These are phyloP conservation scores for Trypethelium eluteriae DNA, from an alignment of 495 filamentous ascomycete genomes.

Conservation along the genomic window DNA sequence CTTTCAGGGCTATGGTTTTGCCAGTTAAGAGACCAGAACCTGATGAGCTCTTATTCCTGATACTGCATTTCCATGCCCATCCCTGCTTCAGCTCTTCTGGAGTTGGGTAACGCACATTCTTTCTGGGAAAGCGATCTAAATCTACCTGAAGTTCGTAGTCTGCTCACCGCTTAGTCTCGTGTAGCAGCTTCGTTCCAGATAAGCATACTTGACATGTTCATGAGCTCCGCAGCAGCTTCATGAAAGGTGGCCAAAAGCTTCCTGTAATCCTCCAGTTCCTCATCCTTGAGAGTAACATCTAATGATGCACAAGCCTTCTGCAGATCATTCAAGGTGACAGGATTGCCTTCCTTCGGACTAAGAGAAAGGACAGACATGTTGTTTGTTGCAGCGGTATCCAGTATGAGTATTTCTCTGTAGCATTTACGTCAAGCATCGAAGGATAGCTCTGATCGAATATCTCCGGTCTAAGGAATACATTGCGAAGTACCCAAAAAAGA, in stretches of 20 bases:
- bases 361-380: constrained; percentile 17
- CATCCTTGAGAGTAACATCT: constrained; percentile 26
- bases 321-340: constrained; percentile 24
- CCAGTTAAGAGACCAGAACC: constrained; percentile 17
- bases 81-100: constrained; percentile 24
- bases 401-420: not conserved
- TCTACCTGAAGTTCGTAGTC: constrained; percentile 27
- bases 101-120: constrained; percentile 19
- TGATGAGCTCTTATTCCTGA: constrained; percentile 21
- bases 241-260: constrained; percentile 32
- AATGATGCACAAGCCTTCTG: constrained; percentile 21
- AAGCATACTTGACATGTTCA: constrained; percentile 20
- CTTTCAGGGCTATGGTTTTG: constrained; percentile 30
- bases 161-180: constrained; percentile 1
- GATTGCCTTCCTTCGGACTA: constrained; percentile 20
- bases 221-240: constrained; percentile 29
- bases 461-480: not conserved
- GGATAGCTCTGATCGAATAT: not conserved
- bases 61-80: constrained; percentile 30
- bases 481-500: not conserved
- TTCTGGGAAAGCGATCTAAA: constrained; percentile 24
- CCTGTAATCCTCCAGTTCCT: constrained; percentile 30
- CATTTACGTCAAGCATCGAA: not conserved
- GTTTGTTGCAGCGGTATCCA: not conserved
- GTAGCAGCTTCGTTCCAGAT: not conserved